These are phyloP conservation scores for Ceratocystis eucalypticola DNA, from an alignment of 2,329 filamentous ascomycete species.

Conservation along the genomic window DNA sequence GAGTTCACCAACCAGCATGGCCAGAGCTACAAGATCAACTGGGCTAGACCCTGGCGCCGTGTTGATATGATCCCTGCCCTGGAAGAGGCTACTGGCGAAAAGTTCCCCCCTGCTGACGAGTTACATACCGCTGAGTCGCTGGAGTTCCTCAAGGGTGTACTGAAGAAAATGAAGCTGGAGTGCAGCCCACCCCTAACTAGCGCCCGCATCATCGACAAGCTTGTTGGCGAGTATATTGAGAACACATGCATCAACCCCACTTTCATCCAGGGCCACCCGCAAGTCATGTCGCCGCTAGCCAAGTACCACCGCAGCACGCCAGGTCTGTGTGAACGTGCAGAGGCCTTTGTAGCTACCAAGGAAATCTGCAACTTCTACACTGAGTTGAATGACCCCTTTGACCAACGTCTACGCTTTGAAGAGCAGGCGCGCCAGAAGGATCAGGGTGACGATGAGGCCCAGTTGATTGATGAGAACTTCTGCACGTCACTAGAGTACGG, in stretches of 20 bases:
- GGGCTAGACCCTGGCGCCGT: constrained; percentile 84
- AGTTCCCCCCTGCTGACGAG: constrained; percentile 79
- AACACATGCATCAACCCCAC: constrained; percentile 87
- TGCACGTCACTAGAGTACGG: constrained; percentile 79
- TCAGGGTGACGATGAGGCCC: constrained; percentile 92
- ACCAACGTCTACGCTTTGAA: constrained; percentile 72
- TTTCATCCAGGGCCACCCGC: constrained; percentile 70
- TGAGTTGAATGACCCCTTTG: constrained; percentile 84
- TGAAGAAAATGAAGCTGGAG: constrained; percentile 82
- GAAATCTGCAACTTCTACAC: constrained; percentile 89
- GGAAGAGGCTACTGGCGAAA: constrained; percentile 80
- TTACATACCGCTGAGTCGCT: constrained; percentile 83
- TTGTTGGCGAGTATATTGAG: constrained; percentile 90
- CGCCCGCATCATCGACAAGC: constrained; percentile 88
- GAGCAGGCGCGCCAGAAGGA: constrained; percentile 94
- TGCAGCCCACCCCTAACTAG: constrained; percentile 87
- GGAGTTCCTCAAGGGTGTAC: constrained; percentile 68
- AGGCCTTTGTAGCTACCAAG: constrained; percentile 66
- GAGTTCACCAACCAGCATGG: constrained; percentile 76
- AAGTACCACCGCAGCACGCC: constrained; percentile 69
- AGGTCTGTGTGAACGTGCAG: constrained; percentile 90
- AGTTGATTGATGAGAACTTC: constrained; percentile 92
- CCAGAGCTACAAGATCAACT: constrained; percentile 84
- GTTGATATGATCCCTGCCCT: constrained; percentile 87
- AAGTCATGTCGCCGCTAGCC: constrained; percentile 55